These are phyloP conservation scores for Suillus luteus DNA, from an alignment of 768 basidiomycete species.

Conservation along the genomic window DNA sequence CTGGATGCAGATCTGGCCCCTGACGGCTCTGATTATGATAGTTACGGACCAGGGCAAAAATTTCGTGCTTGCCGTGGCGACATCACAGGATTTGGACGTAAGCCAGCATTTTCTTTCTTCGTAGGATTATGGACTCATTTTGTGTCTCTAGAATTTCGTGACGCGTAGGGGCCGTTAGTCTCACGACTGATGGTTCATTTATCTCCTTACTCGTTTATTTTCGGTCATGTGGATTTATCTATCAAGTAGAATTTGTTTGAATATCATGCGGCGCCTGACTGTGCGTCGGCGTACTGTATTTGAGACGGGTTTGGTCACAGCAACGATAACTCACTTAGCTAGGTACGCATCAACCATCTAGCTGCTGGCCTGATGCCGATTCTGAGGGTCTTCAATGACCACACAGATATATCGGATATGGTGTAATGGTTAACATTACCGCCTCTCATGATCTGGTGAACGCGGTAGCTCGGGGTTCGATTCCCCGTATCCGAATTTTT, in stretches of 20 bases:
- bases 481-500: slow-evolving; percentile 51
- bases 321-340: too few relatives aligned
- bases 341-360: too few relatives aligned
- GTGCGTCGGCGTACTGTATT: neutral
- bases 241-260: slow-evolving; percentile 1
- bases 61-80: slow-evolving; percentile 82
- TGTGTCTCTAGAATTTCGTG: neutral
- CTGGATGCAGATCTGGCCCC: slow-evolving; percentile 5
- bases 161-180: slow-evolving; percentile 6
- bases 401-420: neutral
- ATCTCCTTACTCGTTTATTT: neutral
- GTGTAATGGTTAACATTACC: slow-evolving; percentile 11
- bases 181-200: neutral
- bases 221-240: neutral
- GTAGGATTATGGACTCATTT: neutral
- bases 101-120: neutral
- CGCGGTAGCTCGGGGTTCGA: slow-evolving; percentile 60
- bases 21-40: slow-evolving; percentile 30
- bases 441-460: neutral
- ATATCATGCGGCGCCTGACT: neutral
- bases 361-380: neutral
- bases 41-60: slow-evolving; percentile 84
- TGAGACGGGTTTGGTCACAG: neutral
- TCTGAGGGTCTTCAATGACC: neutral
- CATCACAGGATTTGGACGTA: slow-evolving; percentile 68